These are phyloP conservation scores for Ambispora gerdemannii DNA, from an alignment of 192 early-diverging fungal genomes.

Conservation along the genomic window DNA sequence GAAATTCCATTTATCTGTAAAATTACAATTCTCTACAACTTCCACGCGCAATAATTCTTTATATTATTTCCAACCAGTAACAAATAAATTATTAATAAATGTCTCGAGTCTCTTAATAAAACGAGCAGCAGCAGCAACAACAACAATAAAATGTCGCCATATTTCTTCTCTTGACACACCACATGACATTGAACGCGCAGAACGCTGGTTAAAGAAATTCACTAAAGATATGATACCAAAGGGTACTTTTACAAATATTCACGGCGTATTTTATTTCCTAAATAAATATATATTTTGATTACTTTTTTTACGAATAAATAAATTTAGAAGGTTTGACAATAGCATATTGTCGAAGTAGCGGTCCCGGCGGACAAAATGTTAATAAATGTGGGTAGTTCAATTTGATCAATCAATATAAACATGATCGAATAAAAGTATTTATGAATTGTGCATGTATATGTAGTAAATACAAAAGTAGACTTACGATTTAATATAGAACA, in stretches of 20 bases:
- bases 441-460: too few relatives aligned
- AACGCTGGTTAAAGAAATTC: constrained; percentile 49
- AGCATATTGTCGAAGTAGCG: constrained; percentile 70
- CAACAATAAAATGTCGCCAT: too few relatives aligned
- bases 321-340: constrained; percentile 45
- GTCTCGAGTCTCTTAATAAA: too few relatives aligned
- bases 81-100: too few relatives aligned
- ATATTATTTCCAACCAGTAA: too few relatives aligned
- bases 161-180: constrained; percentile 25
- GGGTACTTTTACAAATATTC: constrained; percentile 30
- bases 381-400: constrained; percentile 82
- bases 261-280: not conserved
- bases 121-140: too few relatives aligned
- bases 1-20: too few relatives aligned
- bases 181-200: constrained; percentile 44
- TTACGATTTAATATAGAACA: constrained; percentile 67
- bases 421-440: too few relatives aligned
- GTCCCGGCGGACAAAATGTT: constrained; percentile 90
- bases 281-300: not conserved
- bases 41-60: too few relatives aligned
- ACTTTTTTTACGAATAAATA: not conserved
- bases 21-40: too few relatives aligned
- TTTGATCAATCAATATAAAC: too few relatives aligned
- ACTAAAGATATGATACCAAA: constrained; percentile 59
- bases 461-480: constrained; percentile 83